Evolutionary conservation across 2,329 filamentous ascomycete species (phyloP).

Genomic region (Fusarium denticulatum): DNA sequence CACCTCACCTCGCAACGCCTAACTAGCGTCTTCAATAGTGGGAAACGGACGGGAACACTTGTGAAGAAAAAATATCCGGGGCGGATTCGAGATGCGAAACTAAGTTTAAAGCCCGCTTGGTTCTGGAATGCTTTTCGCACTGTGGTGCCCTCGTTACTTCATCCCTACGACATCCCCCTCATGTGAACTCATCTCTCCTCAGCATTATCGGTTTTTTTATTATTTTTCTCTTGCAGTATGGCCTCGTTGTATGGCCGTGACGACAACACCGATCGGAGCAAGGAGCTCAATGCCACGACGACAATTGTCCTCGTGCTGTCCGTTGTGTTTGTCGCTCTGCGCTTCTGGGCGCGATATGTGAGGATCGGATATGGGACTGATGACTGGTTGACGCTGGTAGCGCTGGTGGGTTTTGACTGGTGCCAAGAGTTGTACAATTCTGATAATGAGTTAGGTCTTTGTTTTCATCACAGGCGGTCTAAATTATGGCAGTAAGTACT

Average conservation of each 20-base stretch:
- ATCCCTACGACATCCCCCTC: background rate
- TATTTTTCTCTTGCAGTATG: background rate
- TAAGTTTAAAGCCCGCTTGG: background rate
- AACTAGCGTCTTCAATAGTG: background rate
- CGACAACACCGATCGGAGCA: background rate
- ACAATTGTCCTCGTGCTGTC: conserved; percentile 10
- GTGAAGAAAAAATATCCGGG: background rate
- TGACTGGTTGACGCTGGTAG: conserved; percentile 23
- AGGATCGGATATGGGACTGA: conserved; percentile 11
- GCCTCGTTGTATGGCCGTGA: background rate
- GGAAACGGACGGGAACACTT: background rate
- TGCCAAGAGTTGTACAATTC: background rate
- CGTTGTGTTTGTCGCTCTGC: conserved; percentile 7
- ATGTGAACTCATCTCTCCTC: background rate
- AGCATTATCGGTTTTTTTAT: background rate
- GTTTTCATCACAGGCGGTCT: conserved; percentile 19
- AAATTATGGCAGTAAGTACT: conserved; percentile 24
- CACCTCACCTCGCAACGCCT: background rate
- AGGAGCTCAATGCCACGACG: conserved; percentile 11
- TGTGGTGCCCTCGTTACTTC: background rate
- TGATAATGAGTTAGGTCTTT: conserved; percentile 6
- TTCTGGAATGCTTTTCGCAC: background rate
- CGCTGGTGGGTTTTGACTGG: conserved; percentile 2
- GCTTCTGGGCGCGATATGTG: conserved; percentile 18
- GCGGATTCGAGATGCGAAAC: background rate